Evolutionary conservation across 179 eudicot genomes (phyloP), one percentile per base, ranked within the genome.

Genomic region (Nepenthes alata): DNA sequence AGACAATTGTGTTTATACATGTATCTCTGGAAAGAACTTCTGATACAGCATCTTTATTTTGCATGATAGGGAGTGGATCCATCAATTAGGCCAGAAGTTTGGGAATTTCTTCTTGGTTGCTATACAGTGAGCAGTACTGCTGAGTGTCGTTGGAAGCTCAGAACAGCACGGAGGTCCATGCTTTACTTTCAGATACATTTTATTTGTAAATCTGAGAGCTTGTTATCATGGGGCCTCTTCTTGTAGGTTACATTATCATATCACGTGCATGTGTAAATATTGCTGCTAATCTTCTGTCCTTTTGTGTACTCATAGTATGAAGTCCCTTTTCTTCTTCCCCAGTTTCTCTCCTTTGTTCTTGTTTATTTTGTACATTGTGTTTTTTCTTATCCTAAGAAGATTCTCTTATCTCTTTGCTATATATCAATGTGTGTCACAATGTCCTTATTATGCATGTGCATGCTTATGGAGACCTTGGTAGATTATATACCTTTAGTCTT

Each of bases 61-160:
- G 10, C 66, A 12, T 51, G 59, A 7, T 62, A 91, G 98, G 98
- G 98, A 35, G 85, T 93, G 65, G 96, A 93, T 86, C 93, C 98
- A 68, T 86, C 95, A 59, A 89, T 93, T 70, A 81, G 98, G 74
- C 69, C 96, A 39, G 96, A 93, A 81, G 98, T 93, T 64, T 93
- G 98, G 98, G 98, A 93, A 61, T 93, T 89, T 76, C 98, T 93
- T 77, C 80, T 93, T 72, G 98, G 98, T 63, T 93, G 98, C 83
- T 93, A 89, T 75, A 68, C 85, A 65, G 69, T 93, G 83, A 81
- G 77, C 80, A 93, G 96, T 78, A 86, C 98, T 25, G 65, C 78
- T 11, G 98, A 86, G 68, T 73, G 77, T 66, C 78, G 98, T 52
- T 68, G 61, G 72, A 80, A 83, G 62, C 72, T 93, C 70, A 89